These are phyloP conservation scores for barrel medic (Medicago truncatula) DNA, from an alignment of 306 rosid species.

Conservation along the genomic window MtrunA17r5.0-ANR NC_053049.1:27298501-27299000, in stretches of 20 bases:
- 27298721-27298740: not conserved
- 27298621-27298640: constrained; percentile 24
- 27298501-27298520: too few species aligned
- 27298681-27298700: constrained; percentile 2
- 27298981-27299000: constrained; percentile 12
- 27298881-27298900: constrained; percentile 21
- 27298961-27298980: constrained; percentile 7
- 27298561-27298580: not conserved
- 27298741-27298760: not conserved
- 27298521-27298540: constrained; percentile 5
- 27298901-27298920: constrained; percentile 10
- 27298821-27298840: not conserved
- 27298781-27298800: not conserved
- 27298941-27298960: not conserved
- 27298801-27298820: not conserved
- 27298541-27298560: not conserved
- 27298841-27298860: not conserved
- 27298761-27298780: not conserved
- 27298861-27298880: not conserved
- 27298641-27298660: constrained; percentile 5
- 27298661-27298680: constrained; percentile 24
- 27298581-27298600: not conserved
- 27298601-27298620: not conserved
- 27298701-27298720: not conserved
- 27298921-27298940: not conserved